Evolutionary conservation across 208 protist species (phyloP), one percentile per base, ranked within the genome.

Genomic region (Spongospora subterranea): DNA sequence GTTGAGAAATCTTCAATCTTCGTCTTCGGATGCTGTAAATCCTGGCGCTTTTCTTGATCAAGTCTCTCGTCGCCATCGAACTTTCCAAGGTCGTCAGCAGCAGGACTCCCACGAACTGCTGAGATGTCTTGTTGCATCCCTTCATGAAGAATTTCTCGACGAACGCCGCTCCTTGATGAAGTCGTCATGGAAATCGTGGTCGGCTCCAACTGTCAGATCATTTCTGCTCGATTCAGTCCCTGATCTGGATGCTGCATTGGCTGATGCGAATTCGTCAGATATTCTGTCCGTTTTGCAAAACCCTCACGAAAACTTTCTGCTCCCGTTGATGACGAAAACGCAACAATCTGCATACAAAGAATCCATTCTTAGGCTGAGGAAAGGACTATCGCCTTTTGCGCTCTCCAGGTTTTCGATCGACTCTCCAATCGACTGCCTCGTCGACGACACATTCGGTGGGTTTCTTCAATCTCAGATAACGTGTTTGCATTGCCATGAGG

Each of bases 401-500:
- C 6, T 29, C 24, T 24, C 24, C 6, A 60, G 6, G 50, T 24
- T 29, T 29, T 60, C 50, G 24, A 6, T 29, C 13, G 6, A 6
- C 13, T 24, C 6, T 29, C 50, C 50, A 60, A 24, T 60, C 24
- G 24, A 29, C 6, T 82, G 17, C 6, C n/a, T 82, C 6, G 71
- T 82, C n/a, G 71, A 82, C 71, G 71, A 82, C n/a, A 82, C n/a
- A 43, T 82, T 82, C n/a, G 71, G 71, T 20, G 71, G 71, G 35
- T 17, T 82, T 35, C 71, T 82, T 35, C 71, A 82, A 6, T 82
- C 71, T 35, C 71, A 82, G n/a, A 82, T 82, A 40, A 35, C 35
- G 17, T 82, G 71, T n/a, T 43, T 82, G 71, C 6, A 13, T 6
- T 82, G 71, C n/a, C 71, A 82, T 35, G 17, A 82, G 13, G n/a